Base-by-base conservation (phyloP, 2,329 filamentous ascomycete species). In the Neodidymelliopsis sp. region DNA sequence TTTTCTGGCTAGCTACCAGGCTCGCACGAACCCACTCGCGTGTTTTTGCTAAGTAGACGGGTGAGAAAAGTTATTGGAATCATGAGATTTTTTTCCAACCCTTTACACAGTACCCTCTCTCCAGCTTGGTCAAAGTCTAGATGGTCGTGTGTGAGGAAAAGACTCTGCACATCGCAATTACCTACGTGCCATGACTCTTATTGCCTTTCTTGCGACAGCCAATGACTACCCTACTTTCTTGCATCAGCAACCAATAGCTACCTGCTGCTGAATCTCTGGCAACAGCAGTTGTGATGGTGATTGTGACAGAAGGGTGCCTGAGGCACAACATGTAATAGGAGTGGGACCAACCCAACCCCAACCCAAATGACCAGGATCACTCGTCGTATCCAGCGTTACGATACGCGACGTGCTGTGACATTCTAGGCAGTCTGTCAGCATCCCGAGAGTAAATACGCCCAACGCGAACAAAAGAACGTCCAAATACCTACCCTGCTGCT, bases 91-190 rank as follows among this genome's bases (percentile, higher is more conserved):
- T 39, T 43, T 35, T 34, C 34, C 39, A 16, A 27, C 34, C 9
- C n/a, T n/a, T n/a, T n/a, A n/a, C n/a, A n/a, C n/a, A n/a, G n/a
- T n/a, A n/a, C n/a, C n/a, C n/a, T n/a, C n/a, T n/a, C n/a, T n/a
- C n/a, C n/a, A n/a, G 16, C 16, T 2, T 12, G 25, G 11, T 40
- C 29, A 15, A n/a, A 43, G 40, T 45, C 47, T 45, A 50, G 47
- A 36, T 23, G 15, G 16, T 12, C 6, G 13, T 16, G n/a, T n/a
- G n/a, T 8, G 2, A n/a, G 12, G 19, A 39, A 30, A 34, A 31
- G 29, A 11, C 9, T 43, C 6, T 50, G 47, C 40, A 50, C 40
- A 50, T 50, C 47, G 41, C 40, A 50, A 50, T 50, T 35, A 30
- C 25, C 30, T 22, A 22, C 34, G 33, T 15, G 15, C 20, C 23